These are phyloP conservation scores for Albatrellus ellisii DNA, from an alignment of 768 basidiomycete genomes.

Conservation along the genomic window DNA sequence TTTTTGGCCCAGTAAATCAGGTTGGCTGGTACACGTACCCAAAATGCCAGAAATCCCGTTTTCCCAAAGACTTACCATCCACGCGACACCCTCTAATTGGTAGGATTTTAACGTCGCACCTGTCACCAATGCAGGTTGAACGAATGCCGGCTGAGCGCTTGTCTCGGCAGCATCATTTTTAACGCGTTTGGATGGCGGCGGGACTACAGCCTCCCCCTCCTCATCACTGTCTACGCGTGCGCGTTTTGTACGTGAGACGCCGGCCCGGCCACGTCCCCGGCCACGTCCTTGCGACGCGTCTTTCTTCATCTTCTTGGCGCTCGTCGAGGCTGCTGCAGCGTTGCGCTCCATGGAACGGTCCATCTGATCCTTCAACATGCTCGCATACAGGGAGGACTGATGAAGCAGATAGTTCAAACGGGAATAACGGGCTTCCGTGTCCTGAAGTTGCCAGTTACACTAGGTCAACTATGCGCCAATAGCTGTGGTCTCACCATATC, in stretches of 20 bases:
- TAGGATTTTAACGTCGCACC: slow-evolving; percentile 82
- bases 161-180: slow-evolving; percentile 5
- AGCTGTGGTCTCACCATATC: too few relatives aligned
- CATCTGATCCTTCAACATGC: slow-evolving; percentile 62
- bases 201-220: slow-evolving; percentile 13
- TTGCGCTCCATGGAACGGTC: slow-evolving; percentile 23
- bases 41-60: slow-evolving; percentile 77
- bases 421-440: slow-evolving; percentile 33
- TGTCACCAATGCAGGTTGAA: slow-evolving; percentile 70
- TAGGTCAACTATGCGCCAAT: too few relatives aligned
- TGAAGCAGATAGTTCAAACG: slow-evolving; percentile 58
- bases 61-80: slow-evolving; percentile 84
- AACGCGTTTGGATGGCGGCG: slow-evolving; percentile 15
- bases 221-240: slow-evolving; percentile 5
- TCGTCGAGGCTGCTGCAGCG: slow-evolving; percentile 6
- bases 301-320: slow-evolving; percentile 11
- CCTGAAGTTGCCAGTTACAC: too few relatives aligned
- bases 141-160: slow-evolving; percentile 22
- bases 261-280: slow-evolving; percentile 7
- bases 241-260: slow-evolving; percentile 3
- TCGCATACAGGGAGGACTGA: slow-evolving; percentile 65
- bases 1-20: background rate
- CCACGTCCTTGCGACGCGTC: background rate
- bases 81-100: slow-evolving; percentile 88
- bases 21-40: slow-evolving; percentile 31